Evolutionary conservation across 208 protist species (phyloP).

Genomic region (Sergeia podlipaevii): DNA sequence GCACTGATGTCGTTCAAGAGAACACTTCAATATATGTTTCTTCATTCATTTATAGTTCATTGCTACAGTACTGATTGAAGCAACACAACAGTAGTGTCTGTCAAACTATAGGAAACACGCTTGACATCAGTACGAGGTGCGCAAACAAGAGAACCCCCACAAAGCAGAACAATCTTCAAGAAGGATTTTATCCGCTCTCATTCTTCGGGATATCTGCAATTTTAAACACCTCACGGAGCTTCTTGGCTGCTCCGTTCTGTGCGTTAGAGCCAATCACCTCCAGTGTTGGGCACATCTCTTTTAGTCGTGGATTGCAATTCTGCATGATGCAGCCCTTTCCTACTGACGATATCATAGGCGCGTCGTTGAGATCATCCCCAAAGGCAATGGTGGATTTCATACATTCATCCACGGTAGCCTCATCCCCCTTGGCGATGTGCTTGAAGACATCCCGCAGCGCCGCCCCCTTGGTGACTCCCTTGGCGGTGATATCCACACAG

Average conservation of each 20-base stretch:
- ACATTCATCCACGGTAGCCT: conserved; percentile 10
- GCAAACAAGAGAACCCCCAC: too few species aligned
- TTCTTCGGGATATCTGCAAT: too few species aligned
- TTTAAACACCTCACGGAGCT: conserved; percentile 37
- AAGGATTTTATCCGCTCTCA: too few species aligned
- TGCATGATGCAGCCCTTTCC: conserved; percentile 55
- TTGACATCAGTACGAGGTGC: too few species aligned
- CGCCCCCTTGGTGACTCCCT: conserved; percentile 22
- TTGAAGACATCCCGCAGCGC: conserved; percentile 20
- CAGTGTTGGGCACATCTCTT: conserved; percentile 22
- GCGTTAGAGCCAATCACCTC: conserved; percentile 36
- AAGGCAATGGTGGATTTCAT: conserved; percentile 32
- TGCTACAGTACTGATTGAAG: too few species aligned
- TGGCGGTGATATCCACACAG: conserved; percentile 36
- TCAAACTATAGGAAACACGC: too few species aligned
- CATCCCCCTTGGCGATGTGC: conserved; percentile 20
- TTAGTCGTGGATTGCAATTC: conserved; percentile 38
- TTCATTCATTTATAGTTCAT: too few species aligned
- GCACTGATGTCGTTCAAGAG: too few species aligned
- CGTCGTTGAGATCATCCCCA: conserved; percentile 59
- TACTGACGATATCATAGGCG: conserved; percentile 30
- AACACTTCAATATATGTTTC: too few species aligned
- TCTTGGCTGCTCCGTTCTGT: conserved; percentile 45
- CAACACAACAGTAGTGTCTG: too few species aligned
- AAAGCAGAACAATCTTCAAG: too few species aligned